Base-by-base conservation (phyloP, 352 stramenopile genomes). In the Phytophthora europaea region DNA sequence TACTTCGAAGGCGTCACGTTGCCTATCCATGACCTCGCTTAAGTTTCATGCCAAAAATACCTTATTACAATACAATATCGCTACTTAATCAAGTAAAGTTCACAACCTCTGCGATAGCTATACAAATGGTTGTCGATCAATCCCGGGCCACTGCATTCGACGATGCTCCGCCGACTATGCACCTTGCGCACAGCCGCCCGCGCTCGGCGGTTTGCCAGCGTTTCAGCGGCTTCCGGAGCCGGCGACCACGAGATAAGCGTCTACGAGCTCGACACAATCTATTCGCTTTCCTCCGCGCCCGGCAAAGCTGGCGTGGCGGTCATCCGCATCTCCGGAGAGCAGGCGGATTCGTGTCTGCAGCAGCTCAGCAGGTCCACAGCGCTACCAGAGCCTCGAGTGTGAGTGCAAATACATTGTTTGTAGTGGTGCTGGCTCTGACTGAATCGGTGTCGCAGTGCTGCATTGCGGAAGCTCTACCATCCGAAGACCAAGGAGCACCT, bases 251-350 rank as follows among this genome's bases (percentile, higher is more conserved):
- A 36, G 0, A 33, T 70, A 4, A 18, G 64, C 10, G 61, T 81
- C 0, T 70, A 76, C 18, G 86, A 89, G 52, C 74, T 69, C n/a
- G 91, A 98, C 52, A 98, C 93, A 4, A 98, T 98, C 72, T 98
- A 94, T 70, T 93, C 93, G 67, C 79, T 98, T 50, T 98, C 92
- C 28, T 98, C 92, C 15, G 92, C 91, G 0, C 81, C 92, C 10
- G 91, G 91, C 20, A 91, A 90, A 38, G 85, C 91, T 26, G 94
- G 93, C 28, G 92, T 98, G 15, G 91, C 93, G 0, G 91, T 98
- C 26, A 76, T 98, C 15, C 88, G 94, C 48, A 90, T 98, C 45
- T 98, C 94, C 0, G 94, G 94, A 6, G 81, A 91, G 16, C 69
- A 79, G 10, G 91, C 94, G 1, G 74, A 87, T 61, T 58, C 76